These are phyloP conservation scores for Calycina herbarum DNA, from an alignment of 2,329 filamentous ascomycete species.

Conservation along the genomic window DNA sequence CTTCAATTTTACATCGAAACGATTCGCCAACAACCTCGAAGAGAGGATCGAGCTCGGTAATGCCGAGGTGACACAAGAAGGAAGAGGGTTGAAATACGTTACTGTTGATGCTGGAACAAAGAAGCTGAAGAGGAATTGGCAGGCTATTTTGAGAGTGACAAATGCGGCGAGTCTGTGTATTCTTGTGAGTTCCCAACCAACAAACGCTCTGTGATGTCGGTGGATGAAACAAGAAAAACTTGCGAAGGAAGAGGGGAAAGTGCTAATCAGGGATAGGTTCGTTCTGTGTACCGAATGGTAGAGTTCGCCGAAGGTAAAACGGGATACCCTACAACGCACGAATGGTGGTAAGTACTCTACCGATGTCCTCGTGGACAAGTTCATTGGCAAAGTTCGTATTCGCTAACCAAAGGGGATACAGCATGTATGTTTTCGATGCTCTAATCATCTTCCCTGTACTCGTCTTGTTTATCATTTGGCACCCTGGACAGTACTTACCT, in stretches of 20 bases:
- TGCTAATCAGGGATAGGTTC: conserved; percentile 17
- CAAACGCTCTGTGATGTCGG: conserved; percentile 6
- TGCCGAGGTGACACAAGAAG: neutral
- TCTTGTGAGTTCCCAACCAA: conserved; percentile 25
- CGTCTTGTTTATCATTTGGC: conserved; percentile 37
- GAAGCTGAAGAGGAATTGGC: conserved; percentile 37
- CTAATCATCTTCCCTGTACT: conserved; percentile 26
- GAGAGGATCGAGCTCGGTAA: conserved; percentile 28
- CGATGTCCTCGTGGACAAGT: too few species aligned
- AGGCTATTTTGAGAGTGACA: conserved; percentile 35
- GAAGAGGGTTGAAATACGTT: conserved; percentile 26
- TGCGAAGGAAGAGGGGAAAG: conserved; percentile 26
- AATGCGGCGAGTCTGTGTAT: conserved; percentile 38
- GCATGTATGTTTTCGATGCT: conserved; percentile 29
- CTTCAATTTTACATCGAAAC: conserved; percentile 48
- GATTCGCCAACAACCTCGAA: conserved; percentile 37
- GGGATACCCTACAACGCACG: conserved; percentile 29
- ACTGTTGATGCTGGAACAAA: conserved; percentile 29
- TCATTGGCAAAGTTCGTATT: too few species aligned
- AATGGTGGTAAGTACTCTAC: conserved; percentile 22
- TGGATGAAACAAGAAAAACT: neutral
- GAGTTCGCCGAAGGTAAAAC: conserved; percentile 28
- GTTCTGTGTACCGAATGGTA: conserved; percentile 32
- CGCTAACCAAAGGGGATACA: too few species aligned
- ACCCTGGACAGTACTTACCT: conserved; percentile 39